phyloP scores from a whole-genome alignment of 257 asterid species.

The Nicotiana obtusifolia region DNA sequence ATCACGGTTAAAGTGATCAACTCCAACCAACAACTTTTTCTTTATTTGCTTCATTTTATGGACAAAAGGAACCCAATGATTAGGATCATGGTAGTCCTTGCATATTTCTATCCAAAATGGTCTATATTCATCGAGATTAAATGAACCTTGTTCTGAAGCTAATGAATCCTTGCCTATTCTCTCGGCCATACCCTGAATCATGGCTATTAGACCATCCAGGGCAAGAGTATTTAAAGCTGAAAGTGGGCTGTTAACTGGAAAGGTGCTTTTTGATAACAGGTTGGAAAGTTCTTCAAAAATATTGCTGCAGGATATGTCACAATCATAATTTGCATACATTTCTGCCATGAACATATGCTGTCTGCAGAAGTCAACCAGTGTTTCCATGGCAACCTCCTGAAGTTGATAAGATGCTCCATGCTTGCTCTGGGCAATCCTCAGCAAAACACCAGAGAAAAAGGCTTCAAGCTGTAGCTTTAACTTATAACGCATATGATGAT shows the following conservation, averaged over 20 bases:
- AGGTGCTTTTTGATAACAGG: slow-evolving; percentile 78
- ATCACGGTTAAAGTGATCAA: slow-evolving; percentile 81
- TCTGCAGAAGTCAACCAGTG: slow-evolving; percentile 90
- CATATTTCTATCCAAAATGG: slow-evolving; percentile 78
- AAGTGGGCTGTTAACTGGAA: slow-evolving; percentile 86
- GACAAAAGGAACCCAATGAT: slow-evolving; percentile 74
- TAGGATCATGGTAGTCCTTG: slow-evolving; percentile 52
- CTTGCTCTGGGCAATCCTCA: slow-evolving; percentile 78
- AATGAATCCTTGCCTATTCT: slow-evolving; percentile 58
- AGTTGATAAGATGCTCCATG: slow-evolving; percentile 86
- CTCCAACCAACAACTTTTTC: slow-evolving; percentile 69
- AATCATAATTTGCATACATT: slow-evolving; percentile 85
- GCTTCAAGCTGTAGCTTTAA: slow-evolving; percentile 86
- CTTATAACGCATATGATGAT: slow-evolving; percentile 78
- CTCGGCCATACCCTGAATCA: slow-evolving; percentile 80
- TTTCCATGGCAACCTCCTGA: slow-evolving; percentile 98
- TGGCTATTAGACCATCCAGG: slow-evolving; percentile 82
- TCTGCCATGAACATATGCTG: slow-evolving; percentile 75
- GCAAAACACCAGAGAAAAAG: slow-evolving; percentile 66
- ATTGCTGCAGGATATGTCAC: slow-evolving; percentile 78
- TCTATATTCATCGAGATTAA: slow-evolving; percentile 42
- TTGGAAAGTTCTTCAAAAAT: slow-evolving; percentile 80
- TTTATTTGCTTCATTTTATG: slow-evolving; percentile 68
- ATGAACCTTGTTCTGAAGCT: slow-evolving; percentile 27
- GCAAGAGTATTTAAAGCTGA: slow-evolving; percentile 83